These are phyloP conservation scores for Penicillium sp. DNA, from an alignment of 2,329 filamentous ascomycete genomes.

Conservation along the genomic window DNA sequence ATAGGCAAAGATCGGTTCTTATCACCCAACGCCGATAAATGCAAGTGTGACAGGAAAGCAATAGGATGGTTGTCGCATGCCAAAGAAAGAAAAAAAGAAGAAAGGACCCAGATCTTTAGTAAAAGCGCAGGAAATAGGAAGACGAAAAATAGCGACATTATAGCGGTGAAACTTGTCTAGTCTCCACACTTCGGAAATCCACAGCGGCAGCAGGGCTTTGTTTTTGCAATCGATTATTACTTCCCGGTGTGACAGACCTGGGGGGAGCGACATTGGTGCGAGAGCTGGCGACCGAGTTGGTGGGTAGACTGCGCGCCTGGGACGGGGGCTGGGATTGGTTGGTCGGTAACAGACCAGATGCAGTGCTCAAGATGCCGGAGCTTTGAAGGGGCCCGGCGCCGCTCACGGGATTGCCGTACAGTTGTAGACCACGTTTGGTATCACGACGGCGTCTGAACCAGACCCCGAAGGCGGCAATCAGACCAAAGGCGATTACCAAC, in stretches of 20 bases:
- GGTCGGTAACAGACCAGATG: not conserved
- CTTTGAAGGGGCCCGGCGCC: slow-evolving; percentile 6
- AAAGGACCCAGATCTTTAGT: not conserved
- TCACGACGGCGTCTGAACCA: slow-evolving; percentile 74
- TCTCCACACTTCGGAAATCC: not conserved
- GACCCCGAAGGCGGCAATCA: slow-evolving; percentile 66
- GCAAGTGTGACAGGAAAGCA: slow-evolving; percentile 2
- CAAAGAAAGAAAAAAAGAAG: not conserved
- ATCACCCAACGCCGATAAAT: slow-evolving; percentile 8
- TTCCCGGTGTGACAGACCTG: not conserved
- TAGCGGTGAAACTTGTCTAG: not conserved
- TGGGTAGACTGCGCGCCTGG: slow-evolving; percentile 3
- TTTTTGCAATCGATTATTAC: slow-evolving; percentile 23
- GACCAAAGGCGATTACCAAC: slow-evolving; percentile 66
- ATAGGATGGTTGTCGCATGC: not conserved
- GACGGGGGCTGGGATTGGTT: slow-evolving; percentile 2
- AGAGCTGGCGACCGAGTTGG: slow-evolving; percentile 29
- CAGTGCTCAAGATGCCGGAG: slow-evolving; percentile 16
- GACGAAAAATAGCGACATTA: not conserved
- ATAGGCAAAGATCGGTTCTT: not conserved
- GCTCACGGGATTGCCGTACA: slow-evolving; percentile 24
- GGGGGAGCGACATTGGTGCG: slow-evolving; percentile 23
- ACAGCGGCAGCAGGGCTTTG: slow-evolving; percentile 1
- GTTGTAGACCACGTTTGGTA: slow-evolving; percentile 50
- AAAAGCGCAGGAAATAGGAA: not conserved